Evolutionary conservation across 495 filamentous ascomycete species (phyloP), one percentile per base, ranked within the genome.

Genomic region (Oidiodendron maius): DNA sequence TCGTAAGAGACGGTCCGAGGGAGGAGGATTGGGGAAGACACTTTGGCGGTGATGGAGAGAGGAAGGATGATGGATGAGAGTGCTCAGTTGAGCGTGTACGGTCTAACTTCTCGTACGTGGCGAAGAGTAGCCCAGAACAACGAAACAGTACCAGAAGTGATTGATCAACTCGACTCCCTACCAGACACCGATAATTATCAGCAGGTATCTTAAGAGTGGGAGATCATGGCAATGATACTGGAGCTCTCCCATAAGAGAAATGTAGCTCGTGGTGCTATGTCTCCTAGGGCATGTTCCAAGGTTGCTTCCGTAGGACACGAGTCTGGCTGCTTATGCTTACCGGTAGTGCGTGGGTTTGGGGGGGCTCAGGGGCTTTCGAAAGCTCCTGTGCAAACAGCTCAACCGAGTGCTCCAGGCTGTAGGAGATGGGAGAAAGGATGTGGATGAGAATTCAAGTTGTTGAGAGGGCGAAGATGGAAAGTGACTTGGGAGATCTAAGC

Each of bases 1-100:
- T 84, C 80, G 75, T 87, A 89, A 61, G 86, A 82, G 71, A 89
- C 80, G 71, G 85, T 82, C 66, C 86, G 86, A 61, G 82, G 77
- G 60, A 87, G 72, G 57, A 89, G 70, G 68, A 89, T 68, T 72
- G 71, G 73, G 61, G 86, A 83, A 78, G 87, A 86, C 85, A 87
- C 75, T 69, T 90, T 89, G 82, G 80, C 83, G 84, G 87, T 87
- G 64, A 83, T 58, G 35, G 58, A 35, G 30, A 56, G 37, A 41
- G 46, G 23, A 56, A 63, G 56, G 16, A 26, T 53, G 52, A 24
- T 40, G 37, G 30, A 30, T 40, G 38, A 37, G 15, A 15, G 40
- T 38, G 51, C 58, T 55, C 49, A 23, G 21, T 8, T 2, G 46
- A 56, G 50, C 57, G 48, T 41, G 17, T n/a, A 23, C 1, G 8